Evolutionary conservation across 139 green algal genomes (phyloP), one percentile per base, ranked within the genome.

Genomic region (Chlamydomonas sphaeroides): DNA sequence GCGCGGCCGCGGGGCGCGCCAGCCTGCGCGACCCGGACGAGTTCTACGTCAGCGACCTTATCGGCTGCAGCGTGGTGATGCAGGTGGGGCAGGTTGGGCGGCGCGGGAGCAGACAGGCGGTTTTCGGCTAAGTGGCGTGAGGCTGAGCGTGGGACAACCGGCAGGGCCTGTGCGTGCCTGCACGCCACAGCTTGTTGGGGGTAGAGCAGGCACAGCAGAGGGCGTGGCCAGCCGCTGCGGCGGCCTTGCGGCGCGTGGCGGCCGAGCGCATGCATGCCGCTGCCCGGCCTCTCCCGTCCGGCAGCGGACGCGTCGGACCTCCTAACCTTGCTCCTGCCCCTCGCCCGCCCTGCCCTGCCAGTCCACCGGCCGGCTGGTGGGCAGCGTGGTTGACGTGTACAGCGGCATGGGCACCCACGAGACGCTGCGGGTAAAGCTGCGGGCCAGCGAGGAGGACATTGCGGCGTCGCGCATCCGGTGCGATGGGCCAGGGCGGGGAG

Each of bases 11-110:
- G 0, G 65, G 77, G 20, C 76, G 86, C 11, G 77, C 68, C 66
- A 2, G 18, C 48, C 77, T 90, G 36, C 53, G 61, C 21, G 73
- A 87, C 66, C 73, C 83, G 21, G 87, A 88, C 41, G 84, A 88
- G 68, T 91, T 88, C 45, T 91, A 87, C 71, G 87, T 79, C 5
- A 80, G 69, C 30, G 87, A 91, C 80, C 67, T 91, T 0, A 63
- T 86, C 15, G 87, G 83, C 17, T 83, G 79, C 74, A 36, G 18
- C 45, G 79, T 84, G 41, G 65, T 81, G 5, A 28, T 63, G 20
- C 51, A 87, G 73, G 82, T 86, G 72, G 30, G 36, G 23, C 23
- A 4, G 39, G 23, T 23, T 63, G 56, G 56, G 20, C 20, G 23
- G 20, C 23, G 11, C 7, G 20, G 23, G 56, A 21, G 11, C 20